These are phyloP conservation scores for Thelephora terrestris DNA, from an alignment of 1,284 basidiomycete species.

Conservation along the genomic window DNA sequence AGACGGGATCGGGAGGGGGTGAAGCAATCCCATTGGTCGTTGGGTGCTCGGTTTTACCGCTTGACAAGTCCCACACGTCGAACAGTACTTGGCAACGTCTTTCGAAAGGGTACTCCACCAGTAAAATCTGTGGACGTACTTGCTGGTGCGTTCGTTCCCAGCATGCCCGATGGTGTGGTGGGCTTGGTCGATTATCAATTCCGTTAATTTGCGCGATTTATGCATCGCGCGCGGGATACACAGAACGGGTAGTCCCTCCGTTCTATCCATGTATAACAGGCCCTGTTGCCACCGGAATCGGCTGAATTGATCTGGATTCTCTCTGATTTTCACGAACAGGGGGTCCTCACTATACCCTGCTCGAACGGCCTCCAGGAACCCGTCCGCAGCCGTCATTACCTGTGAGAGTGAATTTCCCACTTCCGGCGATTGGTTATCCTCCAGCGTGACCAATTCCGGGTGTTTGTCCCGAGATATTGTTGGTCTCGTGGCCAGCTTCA, in stretches of 20 bases:
- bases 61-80: slow-evolving; percentile 16
- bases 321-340: slow-evolving; percentile 10
- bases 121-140: slow-evolving; percentile 20
- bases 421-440: too few species aligned
- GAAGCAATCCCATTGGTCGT: slow-evolving; percentile 14
- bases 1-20: slow-evolving; percentile 15
- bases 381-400: not conserved
- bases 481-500: slow-evolving; percentile 6
- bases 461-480: slow-evolving; percentile 13
- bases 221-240: slow-evolving; percentile 12
- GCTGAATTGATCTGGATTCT: slow-evolving; percentile 8
- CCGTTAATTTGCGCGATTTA: slow-evolving; percentile 5
- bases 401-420: too few species aligned
- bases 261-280: slow-evolving; percentile 11
- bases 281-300: not conserved
- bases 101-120: slow-evolving; percentile 25
- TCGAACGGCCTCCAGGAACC: slow-evolving; percentile 4
- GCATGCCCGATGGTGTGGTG: slow-evolving; percentile 20
- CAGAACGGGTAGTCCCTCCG: slow-evolving; percentile 10
- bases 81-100: slow-evolving; percentile 14
- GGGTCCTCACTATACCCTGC: slow-evolving; percentile 7
- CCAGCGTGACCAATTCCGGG: not conserved
- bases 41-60: slow-evolving; percentile 11
- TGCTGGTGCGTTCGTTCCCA: slow-evolving; percentile 14
- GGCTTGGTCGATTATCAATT: slow-evolving; percentile 16